Base-by-base conservation (phyloP, 1,284 basidiomycete genomes). In the Heterobasidion irregulare region DNA sequence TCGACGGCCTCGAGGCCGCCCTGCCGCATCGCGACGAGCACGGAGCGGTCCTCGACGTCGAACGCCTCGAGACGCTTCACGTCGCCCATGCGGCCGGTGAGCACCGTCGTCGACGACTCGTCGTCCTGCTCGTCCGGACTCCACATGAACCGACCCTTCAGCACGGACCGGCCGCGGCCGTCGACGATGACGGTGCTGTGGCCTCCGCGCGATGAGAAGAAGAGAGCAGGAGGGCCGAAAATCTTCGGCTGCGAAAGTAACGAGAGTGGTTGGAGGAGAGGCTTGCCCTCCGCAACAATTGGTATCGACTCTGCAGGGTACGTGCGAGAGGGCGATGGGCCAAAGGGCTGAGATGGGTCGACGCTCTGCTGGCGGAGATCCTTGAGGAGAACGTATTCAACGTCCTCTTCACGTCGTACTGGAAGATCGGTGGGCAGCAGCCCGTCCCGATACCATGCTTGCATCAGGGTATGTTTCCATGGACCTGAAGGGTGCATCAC, bases 121-220 rank as follows among this genome's bases (percentile, higher is more conserved):
- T 81, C 77, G n/a, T 75, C 72, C n/a, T 69, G 66, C 6, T 82
- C 82, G 53, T 90, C 86, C 0, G 73, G 65, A 56, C 82, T 90
- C 89, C 89, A 92, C 52, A 87, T 38, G 58, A 92, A 84, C 52
- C 83, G 81, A 35, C 85, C 84, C 61, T 89, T 88, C 15, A 92
- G 75, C 10, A 92, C 89, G 6, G 89, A 88, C 54, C 87, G 75
- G 35, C 91, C 91, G 19, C 89, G 80, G 26, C 85, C 80, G 63
- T 92, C 91, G 18, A 93, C 91, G 52, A 93, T 90, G 4, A 86
- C 78, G 0, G 89, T 93, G 60, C 88, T 89, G 62, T 90, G 86
- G 1, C 87, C 86, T 18, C 92, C 91, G 33, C 89, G 83, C 16
- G 89, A 88, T 18, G 90, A 92, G 66, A 83, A 93, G 72, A 94